Conservation (phyloP, 2,329 filamentous ascomycete species). For the Diplocarpon rosae region DNA sequence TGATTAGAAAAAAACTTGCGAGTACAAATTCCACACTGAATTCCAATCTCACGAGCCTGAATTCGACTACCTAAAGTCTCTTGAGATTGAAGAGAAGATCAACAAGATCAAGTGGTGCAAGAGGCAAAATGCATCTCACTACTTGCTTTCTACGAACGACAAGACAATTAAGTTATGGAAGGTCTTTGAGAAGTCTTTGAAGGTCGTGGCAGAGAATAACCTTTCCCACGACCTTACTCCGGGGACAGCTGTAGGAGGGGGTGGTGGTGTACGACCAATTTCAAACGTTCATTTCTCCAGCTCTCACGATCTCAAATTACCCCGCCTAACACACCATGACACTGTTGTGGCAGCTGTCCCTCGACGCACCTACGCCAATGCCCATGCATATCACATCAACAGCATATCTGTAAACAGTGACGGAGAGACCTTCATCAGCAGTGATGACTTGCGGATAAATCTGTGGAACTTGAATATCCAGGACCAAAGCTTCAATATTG, state of each 20-base stretch:
- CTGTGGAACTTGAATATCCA: slow-evolving; percentile 99
- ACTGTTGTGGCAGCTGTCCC: slow-evolving; percentile 96
- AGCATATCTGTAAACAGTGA: slow-evolving; percentile 99
- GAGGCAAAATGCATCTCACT: slow-evolving; percentile 96
- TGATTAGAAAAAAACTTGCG: slow-evolving; percentile 93
- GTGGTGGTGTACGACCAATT: slow-evolving; percentile 63
- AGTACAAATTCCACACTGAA: slow-evolving; percentile 99
- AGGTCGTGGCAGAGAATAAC: slow-evolving; percentile 98
- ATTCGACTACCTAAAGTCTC: slow-evolving; percentile 97
- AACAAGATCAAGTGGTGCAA: slow-evolving; percentile 99
- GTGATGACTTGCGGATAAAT: slow-evolving; percentile 94
- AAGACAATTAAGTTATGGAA: slow-evolving; percentile 99
- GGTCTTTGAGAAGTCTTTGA: slow-evolving; percentile 97
- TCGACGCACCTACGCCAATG: slow-evolving; percentile 92
- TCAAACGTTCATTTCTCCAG: slow-evolving; percentile 67
- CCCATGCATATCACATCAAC: slow-evolving; percentile 99
- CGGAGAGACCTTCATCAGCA: slow-evolving; percentile 98
- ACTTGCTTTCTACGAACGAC: slow-evolving; percentile 95
- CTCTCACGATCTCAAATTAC: slow-evolving; percentile 78
- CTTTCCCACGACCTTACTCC: slow-evolving; percentile 89
- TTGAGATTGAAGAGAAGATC: slow-evolving; percentile 99
- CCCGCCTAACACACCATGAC: slow-evolving; percentile 93
- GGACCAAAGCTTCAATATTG: slow-evolving; percentile 99
- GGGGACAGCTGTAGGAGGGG: slow-evolving; percentile 55
- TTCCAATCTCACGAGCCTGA: slow-evolving; percentile 99